Evolutionary conservation across 2,329 filamentous ascomycete species (phyloP).

Genomic region (Xylaria sp.): DNA sequence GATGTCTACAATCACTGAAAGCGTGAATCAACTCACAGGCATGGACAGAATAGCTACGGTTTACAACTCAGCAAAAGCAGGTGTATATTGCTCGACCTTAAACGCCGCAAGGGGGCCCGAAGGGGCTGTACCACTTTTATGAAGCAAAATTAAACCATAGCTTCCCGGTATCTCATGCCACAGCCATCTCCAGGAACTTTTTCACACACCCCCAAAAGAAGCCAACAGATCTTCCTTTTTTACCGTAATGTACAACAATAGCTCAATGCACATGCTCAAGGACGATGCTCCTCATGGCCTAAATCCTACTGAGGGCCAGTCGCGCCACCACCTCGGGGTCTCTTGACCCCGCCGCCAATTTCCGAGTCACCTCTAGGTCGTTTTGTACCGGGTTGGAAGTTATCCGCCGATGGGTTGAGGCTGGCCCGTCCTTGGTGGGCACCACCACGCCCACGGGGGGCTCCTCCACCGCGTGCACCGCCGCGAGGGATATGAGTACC

Average conservation of each 20-base stretch:
- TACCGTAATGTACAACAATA: slow-evolving; percentile 13
- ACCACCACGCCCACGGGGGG: slow-evolving; percentile 37
- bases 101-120: slow-evolving; percentile 8
- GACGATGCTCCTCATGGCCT: background rate
- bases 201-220: slow-evolving; percentile 1
- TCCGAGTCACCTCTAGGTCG: slow-evolving; percentile 47
- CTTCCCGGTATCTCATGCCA: background rate
- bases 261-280: slow-evolving; percentile 2
- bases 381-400: slow-evolving; percentile 52
- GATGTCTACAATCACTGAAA: too few relatives aligned
- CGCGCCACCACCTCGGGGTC: slow-evolving; percentile 33
- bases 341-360: slow-evolving; percentile 35
- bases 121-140: slow-evolving; percentile 2
- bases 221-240: slow-evolving; percentile 1
- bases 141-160: background rate
- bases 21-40: too few relatives aligned
- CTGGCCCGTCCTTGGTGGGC: slow-evolving; percentile 33
- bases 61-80: background rate
- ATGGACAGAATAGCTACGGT: too few relatives aligned
- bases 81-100: slow-evolving; percentile 15
- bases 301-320: slow-evolving; percentile 16
- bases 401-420: slow-evolving; percentile 47
- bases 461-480: slow-evolving; percentile 31
- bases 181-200: background rate
- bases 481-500: slow-evolving; percentile 26